Base-by-base conservation (phyloP, 495 filamentous ascomycete species). In the Schizothecium vesticola region DNA sequence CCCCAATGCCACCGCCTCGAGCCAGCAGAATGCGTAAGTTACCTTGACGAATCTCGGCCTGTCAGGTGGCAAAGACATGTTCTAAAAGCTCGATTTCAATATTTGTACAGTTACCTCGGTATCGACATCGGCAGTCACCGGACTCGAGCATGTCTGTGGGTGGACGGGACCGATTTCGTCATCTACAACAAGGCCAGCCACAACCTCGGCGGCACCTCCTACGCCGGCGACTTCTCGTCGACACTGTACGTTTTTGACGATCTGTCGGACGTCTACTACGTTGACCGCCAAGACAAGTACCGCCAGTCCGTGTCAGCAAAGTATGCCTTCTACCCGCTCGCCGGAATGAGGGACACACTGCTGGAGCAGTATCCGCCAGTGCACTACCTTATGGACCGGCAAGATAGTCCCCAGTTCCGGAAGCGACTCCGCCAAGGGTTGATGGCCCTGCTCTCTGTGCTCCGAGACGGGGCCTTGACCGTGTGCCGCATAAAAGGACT, bases 361-460 rank as follows among this genome's bases (percentile, higher is more conserved):
- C 51, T 65, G 16, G 43, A 57, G 51, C 63, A 65, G 23, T 65
- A 65, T 56, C 63, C 63, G n/a, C n/a, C n/a, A n/a, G n/a, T n/a
- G n/a, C n/a, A n/a, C n/a, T n/a, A n/a, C n/a, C n/a, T n/a, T n/a
- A n/a, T n/a, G n/a, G n/a, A n/a, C n/a, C n/a, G n/a, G n/a, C n/a
- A n/a, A n/a, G n/a, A n/a, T n/a, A n/a, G n/a, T n/a, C n/a, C n/a
- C n/a, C n/a, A n/a, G n/a, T n/a, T n/a, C n/a, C n/a, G n/a, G n/a
- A n/a, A n/a, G n/a, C n/a, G n/a, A n/a, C n/a, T n/a, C n/a, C n/a
- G n/a, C n/a, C n/a, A n/a, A n/a, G n/a, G n/a, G n/a, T n/a, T n/a
- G n/a, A n/a, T n/a, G n/a, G n/a, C n/a, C n/a, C n/a, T n/a, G n/a
- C n/a, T n/a, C n/a, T n/a, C n/a, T n/a, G n/a, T n/a, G n/a, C n/a